Conservation (phyloP, 495 filamentous ascomycete species). For the Xylaria curta region DNA sequence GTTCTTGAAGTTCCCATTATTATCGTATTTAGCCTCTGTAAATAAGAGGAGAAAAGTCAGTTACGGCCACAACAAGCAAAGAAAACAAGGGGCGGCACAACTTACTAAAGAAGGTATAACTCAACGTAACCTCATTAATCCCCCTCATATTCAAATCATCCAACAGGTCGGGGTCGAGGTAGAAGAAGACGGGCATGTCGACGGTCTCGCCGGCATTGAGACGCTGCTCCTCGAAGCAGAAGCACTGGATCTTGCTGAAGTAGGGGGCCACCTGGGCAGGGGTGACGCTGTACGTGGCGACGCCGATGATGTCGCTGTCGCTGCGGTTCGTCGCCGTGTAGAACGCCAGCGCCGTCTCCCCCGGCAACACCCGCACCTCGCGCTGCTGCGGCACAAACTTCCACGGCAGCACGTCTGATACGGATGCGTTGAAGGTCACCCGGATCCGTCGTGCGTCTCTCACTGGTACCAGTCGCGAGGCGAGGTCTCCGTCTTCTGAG, state of each 20-base stretch:
- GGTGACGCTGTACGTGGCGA: constrained; percentile 96
- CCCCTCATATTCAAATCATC: constrained; percentile 91
- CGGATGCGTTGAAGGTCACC: constrained; percentile 94
- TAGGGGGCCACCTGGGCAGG: constrained; percentile 96
- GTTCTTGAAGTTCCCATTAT: constrained; percentile 66
- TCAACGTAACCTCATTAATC: constrained; percentile 92
- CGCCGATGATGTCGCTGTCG: constrained; percentile 91
- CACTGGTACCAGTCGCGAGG: constrained; percentile 78
- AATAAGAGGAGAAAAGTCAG: constrained; percentile 30
- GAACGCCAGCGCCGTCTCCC: constrained; percentile 96
- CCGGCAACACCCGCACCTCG: constrained; percentile 92
- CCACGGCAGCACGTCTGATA: constrained; percentile 95
- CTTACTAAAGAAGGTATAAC: constrained; percentile 99
- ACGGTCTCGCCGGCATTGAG: constrained; percentile 95
- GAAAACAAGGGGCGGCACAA: no score
- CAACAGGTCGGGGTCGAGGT: constrained; percentile 94
- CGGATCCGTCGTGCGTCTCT: constrained; percentile 81
- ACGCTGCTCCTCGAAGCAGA: constrained; percentile 96
- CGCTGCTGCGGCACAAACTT: constrained; percentile 97
- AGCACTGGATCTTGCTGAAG: constrained; percentile 99
- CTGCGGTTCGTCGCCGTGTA: constrained; percentile 95
- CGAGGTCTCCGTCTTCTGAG: constrained; percentile 63
- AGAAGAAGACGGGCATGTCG: constrained; percentile 99
- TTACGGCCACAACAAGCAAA: constrained; percentile 8
- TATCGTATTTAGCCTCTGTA: constrained; percentile 83